Evolutionary conservation across 108 stramenopile genomes (phyloP).

Genomic region (Fragilariopsis cylindrus): DNA sequence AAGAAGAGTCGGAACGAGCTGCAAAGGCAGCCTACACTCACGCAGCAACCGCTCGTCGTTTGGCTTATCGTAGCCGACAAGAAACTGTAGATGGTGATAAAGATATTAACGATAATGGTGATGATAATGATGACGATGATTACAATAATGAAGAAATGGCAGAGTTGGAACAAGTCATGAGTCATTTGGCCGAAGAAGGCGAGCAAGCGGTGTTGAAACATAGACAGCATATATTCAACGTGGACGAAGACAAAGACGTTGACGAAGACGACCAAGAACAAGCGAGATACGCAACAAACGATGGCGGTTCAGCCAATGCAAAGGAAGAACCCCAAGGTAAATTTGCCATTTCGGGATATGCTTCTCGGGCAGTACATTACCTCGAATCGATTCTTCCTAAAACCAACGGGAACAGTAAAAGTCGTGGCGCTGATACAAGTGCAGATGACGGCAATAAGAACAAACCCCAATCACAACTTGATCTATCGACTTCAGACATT

Average conservation of each 20-base stretch:
- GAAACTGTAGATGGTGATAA: background rate
- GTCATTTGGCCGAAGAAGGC: slow-evolving; percentile 30
- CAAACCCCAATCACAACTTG: background rate
- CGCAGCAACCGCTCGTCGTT: slow-evolving; percentile 23
- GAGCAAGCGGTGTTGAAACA: slow-evolving; percentile 21
- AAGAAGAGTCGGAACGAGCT: slow-evolving; percentile 26
- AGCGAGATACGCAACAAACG: background rate
- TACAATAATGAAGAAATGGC: slow-evolving; percentile 14
- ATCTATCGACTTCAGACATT: slow-evolving; percentile 8
- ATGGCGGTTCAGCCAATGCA: background rate
- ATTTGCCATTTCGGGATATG: slow-evolving; percentile 16
- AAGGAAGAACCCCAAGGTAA: background rate
- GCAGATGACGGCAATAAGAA: slow-evolving; percentile 4
- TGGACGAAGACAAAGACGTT: background rate
- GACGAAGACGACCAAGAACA: background rate
- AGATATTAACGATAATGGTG: background rate
- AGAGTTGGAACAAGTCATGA: slow-evolving; percentile 30
- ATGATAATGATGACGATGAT: background rate
- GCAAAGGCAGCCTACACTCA: slow-evolving; percentile 27
- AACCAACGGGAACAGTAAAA: slow-evolving; percentile 16
- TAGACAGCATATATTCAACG: slow-evolving; percentile 10
- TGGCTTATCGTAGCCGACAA: slow-evolving; percentile 4
- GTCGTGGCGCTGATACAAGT: background rate
- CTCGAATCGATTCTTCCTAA: slow-evolving; percentile 35
- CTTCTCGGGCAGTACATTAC: slow-evolving; percentile 20